Conservation (phyloP, 1,284 basidiomycete genomes). For the Cutaneotrichosporon sp. region DNA sequence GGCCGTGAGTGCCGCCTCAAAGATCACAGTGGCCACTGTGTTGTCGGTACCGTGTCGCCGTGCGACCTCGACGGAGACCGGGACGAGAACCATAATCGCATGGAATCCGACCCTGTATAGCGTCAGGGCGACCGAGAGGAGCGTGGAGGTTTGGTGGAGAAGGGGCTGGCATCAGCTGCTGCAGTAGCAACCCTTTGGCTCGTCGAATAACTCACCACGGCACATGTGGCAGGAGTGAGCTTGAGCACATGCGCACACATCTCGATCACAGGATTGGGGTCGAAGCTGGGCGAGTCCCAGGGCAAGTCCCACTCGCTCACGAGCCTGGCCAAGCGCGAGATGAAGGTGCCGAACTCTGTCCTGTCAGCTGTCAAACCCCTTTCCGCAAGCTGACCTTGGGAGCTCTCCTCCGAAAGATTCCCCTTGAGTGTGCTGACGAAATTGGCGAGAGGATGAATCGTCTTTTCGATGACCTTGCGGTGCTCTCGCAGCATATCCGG, state of each 20-base stretch:
- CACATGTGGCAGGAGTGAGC: constrained; percentile 15
- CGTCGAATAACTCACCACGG: constrained; percentile 19
- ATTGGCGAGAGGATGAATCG: constrained; percentile 27
- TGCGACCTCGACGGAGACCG: constrained; percentile 17
- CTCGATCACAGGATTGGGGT: constrained; percentile 37
- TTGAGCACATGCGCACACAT: constrained; percentile 25
- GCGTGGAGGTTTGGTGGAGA: constrained; percentile 38
- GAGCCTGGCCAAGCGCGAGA: constrained; percentile 38
- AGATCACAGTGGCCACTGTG: constrained; percentile 33
- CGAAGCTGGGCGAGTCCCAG: constrained; percentile 24
- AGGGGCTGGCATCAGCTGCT: constrained; percentile 15
- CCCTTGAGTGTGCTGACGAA: constrained; percentile 24
- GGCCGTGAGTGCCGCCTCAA: constrained; percentile 30
- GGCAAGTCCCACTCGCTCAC: constrained; percentile 36
- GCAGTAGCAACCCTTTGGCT: constrained; percentile 7
- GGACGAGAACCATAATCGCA: constrained; percentile 15
- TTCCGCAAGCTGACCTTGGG: constrained; percentile 25
- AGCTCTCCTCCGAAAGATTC: constrained; percentile 30
- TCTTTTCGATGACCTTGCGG: constrained; percentile 12
- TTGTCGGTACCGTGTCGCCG: constrained; percentile 27
- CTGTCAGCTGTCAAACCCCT: background rate
- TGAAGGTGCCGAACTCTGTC: constrained; percentile 36
- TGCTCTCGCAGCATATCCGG: constrained; percentile 36
- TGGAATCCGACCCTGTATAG: constrained; percentile 29
- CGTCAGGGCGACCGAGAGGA: constrained; percentile 34